Base-by-base conservation (phyloP, 345 rosid species). In the Schrenkiella parvula region DNA sequence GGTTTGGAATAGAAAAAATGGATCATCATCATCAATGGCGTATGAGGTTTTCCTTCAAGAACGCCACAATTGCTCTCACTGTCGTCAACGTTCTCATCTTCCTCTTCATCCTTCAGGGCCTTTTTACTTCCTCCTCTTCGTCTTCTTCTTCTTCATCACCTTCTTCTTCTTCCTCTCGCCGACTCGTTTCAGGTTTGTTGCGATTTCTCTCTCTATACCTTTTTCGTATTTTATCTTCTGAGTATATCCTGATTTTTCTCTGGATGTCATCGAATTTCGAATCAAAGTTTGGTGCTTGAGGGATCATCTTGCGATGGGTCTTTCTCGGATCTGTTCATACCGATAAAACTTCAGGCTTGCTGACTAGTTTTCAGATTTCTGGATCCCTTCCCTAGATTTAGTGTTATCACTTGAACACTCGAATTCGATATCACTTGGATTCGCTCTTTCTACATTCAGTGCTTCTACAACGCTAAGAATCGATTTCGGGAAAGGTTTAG, bases 21-120 rank as follows among this genome's bases (percentile, higher is more conserved):
- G 73, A 76, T 35, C 74, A 57, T 26, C 22, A 25, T 53, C 59
- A 74, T 42, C 69, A 87, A 8, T 82, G 85, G 89, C 83, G 88
- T 64, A 9, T 79, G 66, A 89, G 87, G 37, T 80, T 93, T 58
- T 87, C 97, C 12, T 90, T 87, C 83, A 90, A 86, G 82, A 88
- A 79, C 82, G 96, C 88, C 0, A 93, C 97, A 44, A 84, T 93
- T 26, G 64, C 80, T 15, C 64, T 90, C 54, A 86, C 89, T 14
- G 35, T 83, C 31, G 31, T 93, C 68, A 93, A 93, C 43, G 23
- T 90, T 11, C 3, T 85, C 75, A 73, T 71, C 23, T 87, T 70
- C 55, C 82, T 93, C 41, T 68, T 84, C 73, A 66, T 89, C 78
- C 92, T 93, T 42, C 97, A 76, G 31, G 79, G 83, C 18, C 85